Conservation (phyloP, 1,284 basidiomycete species). For the Paramarasmius palmivorus region DNA sequence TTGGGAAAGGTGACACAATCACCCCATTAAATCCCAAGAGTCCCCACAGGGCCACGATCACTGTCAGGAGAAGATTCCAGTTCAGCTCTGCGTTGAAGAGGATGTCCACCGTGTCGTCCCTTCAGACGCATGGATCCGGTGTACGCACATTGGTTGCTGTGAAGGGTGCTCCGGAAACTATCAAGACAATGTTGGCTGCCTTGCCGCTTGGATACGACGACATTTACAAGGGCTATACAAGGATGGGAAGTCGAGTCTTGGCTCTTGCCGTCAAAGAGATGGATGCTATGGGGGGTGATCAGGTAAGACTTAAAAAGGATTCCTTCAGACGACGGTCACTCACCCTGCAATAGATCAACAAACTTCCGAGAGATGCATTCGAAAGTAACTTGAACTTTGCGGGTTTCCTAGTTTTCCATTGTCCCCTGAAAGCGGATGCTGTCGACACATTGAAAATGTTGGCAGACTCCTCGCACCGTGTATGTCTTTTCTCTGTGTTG, state of each 20-base stretch:
- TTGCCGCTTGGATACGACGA: constrained; percentile 86
- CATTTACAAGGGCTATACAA: constrained; percentile 91
- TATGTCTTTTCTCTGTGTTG: constrained; percentile 40
- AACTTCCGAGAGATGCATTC: constrained; percentile 74
- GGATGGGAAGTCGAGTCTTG: constrained; percentile 88
- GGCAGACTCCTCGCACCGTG: constrained; percentile 90
- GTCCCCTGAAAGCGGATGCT: constrained; percentile 93
- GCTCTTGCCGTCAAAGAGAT: constrained; percentile 87
- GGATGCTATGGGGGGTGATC: constrained; percentile 63
- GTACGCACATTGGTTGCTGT: constrained; percentile 69
- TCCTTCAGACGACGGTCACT: background rate
- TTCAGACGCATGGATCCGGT: constrained; percentile 42
- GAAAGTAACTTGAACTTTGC: constrained; percentile 80
- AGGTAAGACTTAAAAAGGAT: constrained; percentile 42
- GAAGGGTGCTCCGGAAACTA: constrained; percentile 95
- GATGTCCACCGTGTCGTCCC: constrained; percentile 87
- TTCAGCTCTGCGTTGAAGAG: constrained; percentile 95
- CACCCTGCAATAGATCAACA: constrained; percentile 67
- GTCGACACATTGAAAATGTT: constrained; percentile 89
- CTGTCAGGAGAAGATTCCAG: constrained; percentile 88
- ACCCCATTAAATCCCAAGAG: constrained; percentile 55
- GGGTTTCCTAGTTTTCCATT: constrained; percentile 96
- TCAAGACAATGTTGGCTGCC: constrained; percentile 78
- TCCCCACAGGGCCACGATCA: constrained; percentile 61
- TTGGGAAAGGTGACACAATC: constrained; percentile 78